Evolutionary conservation across 306 rosid species (phyloP).

Genomic region (Cucumis sativus): DNA sequence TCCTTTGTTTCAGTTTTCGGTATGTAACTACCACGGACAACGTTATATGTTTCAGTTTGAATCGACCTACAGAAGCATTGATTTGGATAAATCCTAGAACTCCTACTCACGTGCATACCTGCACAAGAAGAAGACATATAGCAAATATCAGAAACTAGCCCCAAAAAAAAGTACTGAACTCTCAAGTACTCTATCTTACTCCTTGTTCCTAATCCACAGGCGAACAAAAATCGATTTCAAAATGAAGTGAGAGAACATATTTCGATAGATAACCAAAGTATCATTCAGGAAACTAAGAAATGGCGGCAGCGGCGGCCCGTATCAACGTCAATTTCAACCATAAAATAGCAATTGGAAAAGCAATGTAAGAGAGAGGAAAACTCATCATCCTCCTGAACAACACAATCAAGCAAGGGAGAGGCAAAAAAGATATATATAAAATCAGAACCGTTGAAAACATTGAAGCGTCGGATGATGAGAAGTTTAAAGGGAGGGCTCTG

Average conservation of each 20-base stretch:
- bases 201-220: neutral
- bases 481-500: slow-evolving; percentile 33
- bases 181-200: neutral
- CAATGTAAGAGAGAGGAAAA: neutral
- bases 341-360: neutral
- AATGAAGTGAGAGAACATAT: neutral
- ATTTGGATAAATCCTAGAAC: slow-evolving; percentile 30
- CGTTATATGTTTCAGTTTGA: slow-evolving; percentile 61
- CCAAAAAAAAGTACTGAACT: neutral
- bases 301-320: neutral
- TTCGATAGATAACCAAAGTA: neutral
- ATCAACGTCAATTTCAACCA: neutral
- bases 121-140: slow-evolving; percentile 3
- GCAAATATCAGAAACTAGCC: neutral
- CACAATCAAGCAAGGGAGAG: neutral
- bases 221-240: neutral
- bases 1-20: slow-evolving; percentile 23
- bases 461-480: slow-evolving; percentile 17
- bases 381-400: neutral
- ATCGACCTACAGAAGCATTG: slow-evolving; percentile 35
- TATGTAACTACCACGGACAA: slow-evolving; percentile 65
- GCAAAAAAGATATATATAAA: too few species aligned
- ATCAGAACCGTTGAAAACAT: slow-evolving; percentile 27
- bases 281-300: neutral
- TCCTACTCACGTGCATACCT: slow-evolving; percentile 16